Conservation (phyloP, 2,329 filamentous ascomycete species). For the Dothideomycetidae sp. region DNA sequence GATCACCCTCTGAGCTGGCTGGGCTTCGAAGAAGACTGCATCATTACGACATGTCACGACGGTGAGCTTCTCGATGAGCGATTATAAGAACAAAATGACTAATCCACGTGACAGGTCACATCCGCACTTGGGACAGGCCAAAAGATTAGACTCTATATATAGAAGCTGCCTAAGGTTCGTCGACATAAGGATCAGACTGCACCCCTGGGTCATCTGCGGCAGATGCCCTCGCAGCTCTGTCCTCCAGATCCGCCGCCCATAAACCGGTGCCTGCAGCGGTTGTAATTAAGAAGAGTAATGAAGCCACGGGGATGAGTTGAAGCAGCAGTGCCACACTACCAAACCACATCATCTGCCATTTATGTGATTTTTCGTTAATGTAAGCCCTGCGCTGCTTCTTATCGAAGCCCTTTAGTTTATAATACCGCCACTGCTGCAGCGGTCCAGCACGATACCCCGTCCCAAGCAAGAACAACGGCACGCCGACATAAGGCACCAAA, state of each 20-base stretch:
- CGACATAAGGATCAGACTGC: slow-evolving; percentile 18
- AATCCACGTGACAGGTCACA: too few relatives aligned
- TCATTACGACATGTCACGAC: slow-evolving; percentile 81
- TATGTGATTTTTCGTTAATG: slow-evolving; percentile 45
- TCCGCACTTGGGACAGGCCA: slow-evolving; percentile 54
- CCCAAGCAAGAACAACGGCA: slow-evolving; percentile 71
- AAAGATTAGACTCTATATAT: slow-evolving; percentile 49
- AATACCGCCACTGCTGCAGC: slow-evolving; percentile 83
- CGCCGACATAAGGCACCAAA: slow-evolving; percentile 69
- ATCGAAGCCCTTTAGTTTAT: slow-evolving; percentile 59
- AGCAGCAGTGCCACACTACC: slow-evolving; percentile 71
- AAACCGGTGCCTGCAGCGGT: slow-evolving; percentile 72
- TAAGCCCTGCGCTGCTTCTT: slow-evolving; percentile 61
- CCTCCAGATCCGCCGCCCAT: slow-evolving; percentile 71
- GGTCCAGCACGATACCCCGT: slow-evolving; percentile 81
- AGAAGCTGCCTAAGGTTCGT: slow-evolving; percentile 21
- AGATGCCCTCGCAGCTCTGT: slow-evolving; percentile 19
- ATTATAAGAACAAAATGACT: too few relatives aligned
- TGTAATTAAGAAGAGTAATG: slow-evolving; percentile 89
- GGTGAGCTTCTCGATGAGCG: too few relatives aligned
- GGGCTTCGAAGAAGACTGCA: slow-evolving; percentile 84
- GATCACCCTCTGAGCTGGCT: slow-evolving; percentile 79
- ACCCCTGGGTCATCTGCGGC: slow-evolving; percentile 11
- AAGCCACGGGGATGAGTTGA: slow-evolving; percentile 76
- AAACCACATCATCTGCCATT: slow-evolving; percentile 87